Conservation (phyloP, 345 rosid genomes). For the Raphanus raphanistrum region DNA sequence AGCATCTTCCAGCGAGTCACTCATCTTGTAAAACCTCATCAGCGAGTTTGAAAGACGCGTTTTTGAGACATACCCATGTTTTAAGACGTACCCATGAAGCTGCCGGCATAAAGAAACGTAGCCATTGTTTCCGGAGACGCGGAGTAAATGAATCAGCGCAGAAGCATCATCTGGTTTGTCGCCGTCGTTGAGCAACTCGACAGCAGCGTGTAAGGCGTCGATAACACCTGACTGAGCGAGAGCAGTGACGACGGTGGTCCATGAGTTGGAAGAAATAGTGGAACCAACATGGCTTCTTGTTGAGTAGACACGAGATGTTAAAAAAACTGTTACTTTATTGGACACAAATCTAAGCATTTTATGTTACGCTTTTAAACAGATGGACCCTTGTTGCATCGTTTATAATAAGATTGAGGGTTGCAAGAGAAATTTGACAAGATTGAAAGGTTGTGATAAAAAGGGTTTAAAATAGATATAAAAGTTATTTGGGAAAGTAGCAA, state of each 20-base stretch:
- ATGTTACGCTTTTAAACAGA: constrained; percentile 6
- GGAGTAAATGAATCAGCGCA: constrained; percentile 52
- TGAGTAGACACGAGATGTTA: not conserved
- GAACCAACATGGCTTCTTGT: constrained; percentile 21
- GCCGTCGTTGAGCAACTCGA: constrained; percentile 42
- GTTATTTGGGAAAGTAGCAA: constrained; percentile 24
- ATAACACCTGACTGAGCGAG: constrained; percentile 36
- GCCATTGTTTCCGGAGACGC: constrained; percentile 53
- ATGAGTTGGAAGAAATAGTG: constrained; percentile 21
- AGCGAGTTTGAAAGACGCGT: constrained; percentile 57
- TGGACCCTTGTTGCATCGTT: not conserved
- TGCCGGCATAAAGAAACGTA: constrained; percentile 48
- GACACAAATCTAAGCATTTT: constrained; percentile 38
- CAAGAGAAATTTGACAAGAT: not conserved
- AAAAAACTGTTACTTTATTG: constrained; percentile 10
- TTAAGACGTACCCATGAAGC: constrained; percentile 58
- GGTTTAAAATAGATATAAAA: constrained; percentile 31
- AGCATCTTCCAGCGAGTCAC: constrained; percentile 44
- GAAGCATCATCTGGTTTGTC: constrained; percentile 41
- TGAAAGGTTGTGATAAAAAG: constrained; percentile 26
- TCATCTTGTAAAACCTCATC: constrained; percentile 45
- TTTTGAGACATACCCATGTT: constrained; percentile 62
- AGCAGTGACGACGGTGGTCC: constrained; percentile 28
- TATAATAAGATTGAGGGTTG: not conserved
- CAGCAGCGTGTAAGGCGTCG: constrained; percentile 37